These are phyloP conservation scores for Linaria vulgaris DNA, from an alignment of 257 asterid genomes.

Conservation along the genomic window DNA sequence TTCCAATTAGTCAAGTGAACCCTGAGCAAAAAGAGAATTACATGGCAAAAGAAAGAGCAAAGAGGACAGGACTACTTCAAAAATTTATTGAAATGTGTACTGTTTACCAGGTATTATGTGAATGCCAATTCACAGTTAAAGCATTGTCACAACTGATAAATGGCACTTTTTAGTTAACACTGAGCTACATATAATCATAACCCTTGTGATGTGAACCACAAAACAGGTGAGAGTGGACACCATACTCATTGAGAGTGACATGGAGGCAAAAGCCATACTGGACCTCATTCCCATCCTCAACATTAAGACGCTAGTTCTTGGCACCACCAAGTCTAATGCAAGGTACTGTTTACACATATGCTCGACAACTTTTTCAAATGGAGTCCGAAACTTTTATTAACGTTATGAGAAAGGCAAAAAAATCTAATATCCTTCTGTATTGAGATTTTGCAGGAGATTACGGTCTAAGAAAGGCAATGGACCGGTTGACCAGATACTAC, in stretches of 20 bases:
- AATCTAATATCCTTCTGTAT: neutral
- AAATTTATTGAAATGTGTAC: conserved; percentile 50
- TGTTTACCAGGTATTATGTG: conserved; percentile 45
- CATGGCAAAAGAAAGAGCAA: conserved; percentile 48
- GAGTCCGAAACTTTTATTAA: neutral
- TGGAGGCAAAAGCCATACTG: conserved; percentile 67
- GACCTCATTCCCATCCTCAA: conserved; percentile 81
- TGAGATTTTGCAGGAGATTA: conserved; percentile 41
- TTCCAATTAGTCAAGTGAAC: conserved; percentile 60
- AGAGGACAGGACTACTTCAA: conserved; percentile 54
- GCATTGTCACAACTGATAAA: too few relatives aligned
- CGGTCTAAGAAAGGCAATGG: conserved; percentile 44
- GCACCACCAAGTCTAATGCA: conserved; percentile 48
- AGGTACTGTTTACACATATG: conserved; percentile 38
- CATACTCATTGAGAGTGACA: conserved; percentile 64
- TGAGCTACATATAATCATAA: neutral
- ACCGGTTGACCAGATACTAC: conserved; percentile 45
- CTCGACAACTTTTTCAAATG: neutral
- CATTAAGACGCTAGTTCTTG: conserved; percentile 56
- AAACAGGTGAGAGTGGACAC: conserved; percentile 69
- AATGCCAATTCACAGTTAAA: too few relatives aligned
- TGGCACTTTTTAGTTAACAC: too few relatives aligned
- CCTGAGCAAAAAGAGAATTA: conserved; percentile 49
- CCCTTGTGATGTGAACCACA: neutral
- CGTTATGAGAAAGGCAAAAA: neutral